These are phyloP conservation scores for Perkinsus marinus DNA, from an alignment of 169 alveolate species.

Conservation along the genomic window DNA sequence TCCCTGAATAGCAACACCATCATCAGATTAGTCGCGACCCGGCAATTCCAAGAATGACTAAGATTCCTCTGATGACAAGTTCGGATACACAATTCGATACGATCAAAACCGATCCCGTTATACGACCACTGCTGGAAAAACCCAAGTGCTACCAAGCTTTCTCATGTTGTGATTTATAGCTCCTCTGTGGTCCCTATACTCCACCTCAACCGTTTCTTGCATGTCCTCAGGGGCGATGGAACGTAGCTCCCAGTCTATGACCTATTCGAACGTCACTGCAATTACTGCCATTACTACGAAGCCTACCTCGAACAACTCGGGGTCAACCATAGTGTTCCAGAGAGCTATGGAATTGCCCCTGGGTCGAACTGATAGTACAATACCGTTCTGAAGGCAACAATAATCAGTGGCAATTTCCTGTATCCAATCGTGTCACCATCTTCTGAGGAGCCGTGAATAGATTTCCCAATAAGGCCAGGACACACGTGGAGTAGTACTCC, in stretches of 20 bases:
- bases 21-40: no score
- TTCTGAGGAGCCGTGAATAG: not conserved
- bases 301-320: not conserved
- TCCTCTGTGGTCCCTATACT: not conserved
- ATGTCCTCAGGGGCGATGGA: not conserved
- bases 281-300: not conserved
- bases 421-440: not conserved
- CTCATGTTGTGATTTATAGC: not conserved
- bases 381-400: not conserved
- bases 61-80: no score
- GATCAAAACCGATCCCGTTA: no score
- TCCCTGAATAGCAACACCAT: no score
- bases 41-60: no score
- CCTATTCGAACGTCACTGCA: not conserved
- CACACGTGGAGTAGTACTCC: not conserved
- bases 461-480: not conserved
- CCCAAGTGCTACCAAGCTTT: not conserved
- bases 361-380: not conserved
- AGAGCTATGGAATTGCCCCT: not conserved
- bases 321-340: not conserved
- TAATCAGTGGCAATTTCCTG: not conserved
- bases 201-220: not conserved
- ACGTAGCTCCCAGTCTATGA: not conserved
- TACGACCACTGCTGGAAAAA: no score
- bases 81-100: no score